Evolutionary conservation across 2,329 filamentous ascomycete genomes (phyloP), one percentile per base, ranked within the genome.

Genomic region (Chalaropsis ovoidea): DNA sequence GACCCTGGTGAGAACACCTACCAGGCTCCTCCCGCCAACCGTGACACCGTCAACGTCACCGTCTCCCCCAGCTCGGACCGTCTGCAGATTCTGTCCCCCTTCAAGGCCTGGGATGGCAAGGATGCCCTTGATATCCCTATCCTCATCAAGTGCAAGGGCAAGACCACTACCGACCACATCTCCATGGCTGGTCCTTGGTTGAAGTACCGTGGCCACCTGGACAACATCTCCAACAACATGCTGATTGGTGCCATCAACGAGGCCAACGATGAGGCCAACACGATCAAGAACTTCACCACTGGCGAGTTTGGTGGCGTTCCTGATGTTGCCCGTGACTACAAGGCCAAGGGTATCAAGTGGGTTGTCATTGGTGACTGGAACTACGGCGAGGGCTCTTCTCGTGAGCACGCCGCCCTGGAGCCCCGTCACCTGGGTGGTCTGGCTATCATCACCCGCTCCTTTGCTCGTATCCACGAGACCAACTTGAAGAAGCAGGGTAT

Each of bases 401-500:
- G 94, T 84, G 94, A 99, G 83, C 94, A 99, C 77, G 94, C 94
- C 72, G 94, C 94, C 77, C 86, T 99, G 69, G 93, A 99, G 83
- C 94, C 94, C 75, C 87, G 94, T 76, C 93, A 97, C 81, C 87
- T 99, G 70, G 94, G 94, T 74, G 94, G 93, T 77, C 85, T 96
- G 73, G 94, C 93, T 74, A 96, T 99, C 81, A 95, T 99, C 76
- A 92, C 88, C 75, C 88, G 90, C 75, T 90, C 85, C 70, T 99
- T 99, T 76, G 94, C 94, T 74, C 94, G 94, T 88, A 99, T 99
- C 75, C 94, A 99, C 84, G 94, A 99, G 84, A 99, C 94, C 82
- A 99, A 99, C 86, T 80, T 99, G 82, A 99, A 99, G 90, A 99
- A 99, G 88, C 94, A 99, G 86, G 94, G 94, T 80, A 96, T 99